A percentile compares a stretch with the other conserved stretches of the same genome.
phyloP scores from a whole-genome alignment of 2,329 filamentous ascomycete species.

The Nothophaeocryptopus gaeumannii region DNA sequence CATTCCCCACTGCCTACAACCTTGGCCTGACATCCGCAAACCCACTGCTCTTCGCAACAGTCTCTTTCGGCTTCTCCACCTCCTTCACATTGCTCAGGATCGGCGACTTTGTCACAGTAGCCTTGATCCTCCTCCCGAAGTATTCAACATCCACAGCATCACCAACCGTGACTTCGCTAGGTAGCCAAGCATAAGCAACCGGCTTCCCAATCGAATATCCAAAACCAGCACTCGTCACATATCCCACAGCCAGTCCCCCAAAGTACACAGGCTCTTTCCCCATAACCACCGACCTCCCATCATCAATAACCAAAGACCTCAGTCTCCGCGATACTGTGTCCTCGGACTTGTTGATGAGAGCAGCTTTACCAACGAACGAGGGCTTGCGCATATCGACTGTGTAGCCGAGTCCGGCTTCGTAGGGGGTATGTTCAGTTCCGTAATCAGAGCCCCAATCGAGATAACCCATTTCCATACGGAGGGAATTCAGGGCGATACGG shows the following conservation, averaged over 20 bases:
- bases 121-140: slow-evolving; percentile 54
- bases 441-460: slow-evolving; percentile 58
- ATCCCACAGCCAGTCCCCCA: slow-evolving; percentile 50
- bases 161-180: slow-evolving; percentile 47
- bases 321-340: slow-evolving; percentile 38
- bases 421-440: slow-evolving; percentile 60
- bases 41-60: too few species aligned
- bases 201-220: slow-evolving; percentile 59
- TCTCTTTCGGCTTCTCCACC: too few species aligned
- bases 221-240: slow-evolving; percentile 61
- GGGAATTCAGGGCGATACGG: slow-evolving; percentile 55
- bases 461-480: slow-evolving; percentile 60
- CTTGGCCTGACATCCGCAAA: too few species aligned
- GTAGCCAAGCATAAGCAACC: slow-evolving; percentile 59
- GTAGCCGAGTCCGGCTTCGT: slow-evolving; percentile 55
- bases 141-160: slow-evolving; percentile 59
- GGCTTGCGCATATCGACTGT: slow-evolving; percentile 50
- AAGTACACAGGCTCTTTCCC: slow-evolving; percentile 62
- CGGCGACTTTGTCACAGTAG: slow-evolving; percentile 45
- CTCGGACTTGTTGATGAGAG: slow-evolving; percentile 45
- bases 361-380: slow-evolving; percentile 52
- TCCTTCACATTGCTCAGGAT: neutral
- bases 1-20: too few species aligned
- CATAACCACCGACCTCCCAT: slow-evolving; percentile 56
- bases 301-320: slow-evolving; percentile 55